Conservation (phyloP, 352 stramenopile species). For the Phytophthora cactorum region DNA sequence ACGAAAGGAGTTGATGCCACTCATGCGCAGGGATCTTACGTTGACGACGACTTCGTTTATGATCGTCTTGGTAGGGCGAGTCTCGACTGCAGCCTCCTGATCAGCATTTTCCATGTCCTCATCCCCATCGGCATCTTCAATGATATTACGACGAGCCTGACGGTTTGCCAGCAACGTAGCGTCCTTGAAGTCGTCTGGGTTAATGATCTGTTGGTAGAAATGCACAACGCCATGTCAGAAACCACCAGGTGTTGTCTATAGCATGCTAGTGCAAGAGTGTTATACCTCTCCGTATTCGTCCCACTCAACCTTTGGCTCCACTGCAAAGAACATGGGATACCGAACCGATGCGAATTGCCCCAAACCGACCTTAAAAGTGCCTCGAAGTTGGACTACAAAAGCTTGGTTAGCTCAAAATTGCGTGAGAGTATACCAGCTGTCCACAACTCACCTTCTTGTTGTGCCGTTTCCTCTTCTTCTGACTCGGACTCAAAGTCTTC, state of each 20-base stretch:
- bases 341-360: conserved; percentile 85
- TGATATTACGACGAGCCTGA: conserved; percentile 66
- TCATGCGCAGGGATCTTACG: conserved; percentile 33
- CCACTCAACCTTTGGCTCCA: conserved; percentile 88
- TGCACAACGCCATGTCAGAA: background rate
- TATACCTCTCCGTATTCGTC: conserved; percentile 88
- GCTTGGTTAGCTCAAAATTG: conserved; percentile 1
- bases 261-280: background rate
- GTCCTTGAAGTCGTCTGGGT: conserved; percentile 87
- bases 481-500: conserved; percentile 89
- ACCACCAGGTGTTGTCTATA: too few species aligned
- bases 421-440: background rate
- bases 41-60: conserved; percentile 70
- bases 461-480: conserved; percentile 70
- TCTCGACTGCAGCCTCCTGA: conserved; percentile 62
- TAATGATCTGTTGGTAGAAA: conserved; percentile 62
- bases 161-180: conserved; percentile 65
- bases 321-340: conserved; percentile 90
- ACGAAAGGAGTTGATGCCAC: background rate
- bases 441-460: conserved; percentile 58
- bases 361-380: conserved; percentile 87
- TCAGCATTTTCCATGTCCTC: conserved; percentile 77
- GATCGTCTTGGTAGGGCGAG: conserved; percentile 83
- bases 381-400: conserved; percentile 71
- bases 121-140: conserved; percentile 65